Conservation (phyloP, 2,329 filamentous ascomycete species). For the Aspergillus arachidicola region DNA sequence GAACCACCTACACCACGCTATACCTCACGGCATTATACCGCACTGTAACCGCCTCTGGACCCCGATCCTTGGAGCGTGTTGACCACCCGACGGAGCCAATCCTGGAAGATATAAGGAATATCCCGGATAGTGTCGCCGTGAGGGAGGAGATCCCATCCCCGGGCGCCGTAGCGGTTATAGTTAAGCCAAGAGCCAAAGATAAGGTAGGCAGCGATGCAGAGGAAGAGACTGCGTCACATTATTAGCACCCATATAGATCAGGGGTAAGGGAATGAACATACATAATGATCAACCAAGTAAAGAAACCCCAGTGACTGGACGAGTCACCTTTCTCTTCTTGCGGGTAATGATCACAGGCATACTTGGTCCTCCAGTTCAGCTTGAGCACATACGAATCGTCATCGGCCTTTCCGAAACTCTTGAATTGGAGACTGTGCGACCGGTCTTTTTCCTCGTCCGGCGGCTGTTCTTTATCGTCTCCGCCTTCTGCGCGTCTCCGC, state of each 20-base stretch:
- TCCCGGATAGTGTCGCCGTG: slow-evolving; percentile 92
- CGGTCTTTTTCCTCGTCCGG: slow-evolving; percentile 25
- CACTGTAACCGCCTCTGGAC: slow-evolving; percentile 88
- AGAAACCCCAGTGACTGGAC: slow-evolving; percentile 81
- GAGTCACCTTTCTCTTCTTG: slow-evolving; percentile 47
- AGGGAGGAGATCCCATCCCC: slow-evolving; percentile 92
- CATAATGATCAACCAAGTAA: slow-evolving; percentile 96
- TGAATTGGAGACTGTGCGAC: slow-evolving; percentile 70
- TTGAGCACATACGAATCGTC: slow-evolving; percentile 66
- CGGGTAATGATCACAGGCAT: slow-evolving; percentile 71
- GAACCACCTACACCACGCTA: background rate
- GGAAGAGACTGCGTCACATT: slow-evolving; percentile 69
- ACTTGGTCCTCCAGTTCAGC: slow-evolving; percentile 83
- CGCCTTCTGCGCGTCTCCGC: slow-evolving; percentile 21
- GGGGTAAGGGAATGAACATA: slow-evolving; percentile 52
- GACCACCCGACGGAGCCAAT: slow-evolving; percentile 78
- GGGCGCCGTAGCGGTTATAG: slow-evolving; percentile 93
- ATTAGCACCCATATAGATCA: background rate
- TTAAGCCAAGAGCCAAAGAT: slow-evolving; percentile 99
- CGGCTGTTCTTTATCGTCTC: slow-evolving; percentile 23
- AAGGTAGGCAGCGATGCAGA: slow-evolving; percentile 82
- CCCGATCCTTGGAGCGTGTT: slow-evolving; percentile 83
- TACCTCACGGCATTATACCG: slow-evolving; percentile 62
- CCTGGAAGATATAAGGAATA: slow-evolving; percentile 86
- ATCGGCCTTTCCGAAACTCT: slow-evolving; percentile 67